Conservation (phyloP, 1,139 yeast species). For the Blastobotrys elegans region DNA sequence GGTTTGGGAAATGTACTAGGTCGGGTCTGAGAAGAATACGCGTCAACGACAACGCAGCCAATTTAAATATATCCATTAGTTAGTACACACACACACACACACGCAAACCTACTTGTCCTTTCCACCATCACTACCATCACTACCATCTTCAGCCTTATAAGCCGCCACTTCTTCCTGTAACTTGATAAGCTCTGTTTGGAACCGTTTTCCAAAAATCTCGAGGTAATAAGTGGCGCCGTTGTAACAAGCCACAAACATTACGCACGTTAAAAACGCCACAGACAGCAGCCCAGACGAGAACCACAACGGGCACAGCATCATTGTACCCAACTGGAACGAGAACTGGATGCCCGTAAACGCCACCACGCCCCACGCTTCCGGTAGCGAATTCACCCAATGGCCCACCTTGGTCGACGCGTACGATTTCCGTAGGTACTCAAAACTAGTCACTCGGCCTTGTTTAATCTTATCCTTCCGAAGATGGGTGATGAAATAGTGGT, state of each 20-base stretch:
- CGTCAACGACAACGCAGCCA: too few relatives aligned
- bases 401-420: slow-evolving; percentile 65
- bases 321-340: slow-evolving; percentile 79
- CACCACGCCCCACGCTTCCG: slow-evolving; percentile 76
- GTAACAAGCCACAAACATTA: slow-evolving; percentile 74
- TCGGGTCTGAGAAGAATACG: too few relatives aligned
- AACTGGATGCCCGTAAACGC: slow-evolving; percentile 87
- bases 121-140: too few relatives aligned
- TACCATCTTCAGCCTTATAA: not conserved
- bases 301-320: slow-evolving; percentile 87
- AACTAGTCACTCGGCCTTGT: slow-evolving; percentile 83
- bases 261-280: slow-evolving; percentile 59
- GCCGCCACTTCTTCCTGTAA: slow-evolving; percentile 60
- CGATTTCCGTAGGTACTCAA: slow-evolving; percentile 72
- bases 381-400: slow-evolving; percentile 73
- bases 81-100: too few relatives aligned
- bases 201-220: slow-evolving; percentile 77
- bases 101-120: too few relatives aligned
- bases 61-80: too few relatives aligned
- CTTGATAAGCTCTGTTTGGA: slow-evolving; percentile 73
- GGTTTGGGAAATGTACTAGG: slow-evolving; percentile 34
- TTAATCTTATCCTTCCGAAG: slow-evolving; percentile 73
- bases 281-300: slow-evolving; percentile 65
- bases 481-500: slow-evolving; percentile 89
- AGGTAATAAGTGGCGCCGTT: slow-evolving; percentile 95